These are phyloP conservation scores for Colletotrichum lupini DNA, from an alignment of 2,329 filamentous ascomycete species.

Conservation along the genomic window DNA sequence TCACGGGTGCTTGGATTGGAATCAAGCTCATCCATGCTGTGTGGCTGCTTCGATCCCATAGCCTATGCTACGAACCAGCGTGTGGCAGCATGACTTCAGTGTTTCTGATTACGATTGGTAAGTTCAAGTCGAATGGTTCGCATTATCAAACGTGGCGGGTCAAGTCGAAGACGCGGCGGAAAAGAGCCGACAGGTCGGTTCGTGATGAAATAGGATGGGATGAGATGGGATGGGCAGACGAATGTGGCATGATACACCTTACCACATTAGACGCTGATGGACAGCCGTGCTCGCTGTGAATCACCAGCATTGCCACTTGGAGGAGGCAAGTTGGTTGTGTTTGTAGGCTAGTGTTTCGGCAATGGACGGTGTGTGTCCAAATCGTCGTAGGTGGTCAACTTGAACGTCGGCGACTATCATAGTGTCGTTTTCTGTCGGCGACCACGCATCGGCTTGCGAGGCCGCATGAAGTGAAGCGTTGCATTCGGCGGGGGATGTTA, in stretches of 20 bases:
- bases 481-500: not conserved
- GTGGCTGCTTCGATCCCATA: not conserved
- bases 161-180: not conserved
- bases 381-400: not conserved
- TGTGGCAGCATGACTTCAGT: not conserved
- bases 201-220: not conserved
- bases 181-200: not conserved
- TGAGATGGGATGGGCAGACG: not conserved
- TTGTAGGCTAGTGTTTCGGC: not conserved
- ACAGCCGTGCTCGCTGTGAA: not conserved
- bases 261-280: not conserved
- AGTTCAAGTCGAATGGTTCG: not conserved
- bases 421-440: not conserved
- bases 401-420: not conserved
- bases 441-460: not conserved
- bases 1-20: not conserved
- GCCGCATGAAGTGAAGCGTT: not conserved
- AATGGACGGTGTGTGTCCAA: not conserved
- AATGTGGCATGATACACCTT: not conserved
- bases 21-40: not conserved
- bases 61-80: not conserved
- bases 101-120: not conserved
- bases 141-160: not conserved
- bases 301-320: not conserved
- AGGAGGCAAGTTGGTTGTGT: not conserved